Evolutionary conservation across 345 rosid genomes (phyloP).

Genomic region (Raphanus sativus): DNA sequence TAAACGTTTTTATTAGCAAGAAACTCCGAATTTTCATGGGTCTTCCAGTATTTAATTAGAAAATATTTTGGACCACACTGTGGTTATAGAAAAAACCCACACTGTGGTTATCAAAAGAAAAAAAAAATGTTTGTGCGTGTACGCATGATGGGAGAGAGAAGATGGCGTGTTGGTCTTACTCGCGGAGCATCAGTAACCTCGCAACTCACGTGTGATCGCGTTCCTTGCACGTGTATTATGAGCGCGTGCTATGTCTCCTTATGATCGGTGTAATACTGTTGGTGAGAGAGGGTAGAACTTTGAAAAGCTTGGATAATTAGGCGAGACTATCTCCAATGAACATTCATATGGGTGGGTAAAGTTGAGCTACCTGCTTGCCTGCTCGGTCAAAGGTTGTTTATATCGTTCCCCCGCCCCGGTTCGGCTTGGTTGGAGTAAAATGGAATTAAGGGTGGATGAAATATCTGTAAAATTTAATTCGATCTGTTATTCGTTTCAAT

Average conservation of each 20-base stretch:
- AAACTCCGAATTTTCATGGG: too few relatives aligned
- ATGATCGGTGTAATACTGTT: not conserved
- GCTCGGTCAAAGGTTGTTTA: slow-evolving; percentile 5
- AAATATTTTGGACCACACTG: too few relatives aligned
- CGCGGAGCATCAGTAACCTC: slow-evolving; percentile 28
- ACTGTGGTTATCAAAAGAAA: too few relatives aligned
- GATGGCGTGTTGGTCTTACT: slow-evolving; percentile 33
- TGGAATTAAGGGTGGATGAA: too few relatives aligned
- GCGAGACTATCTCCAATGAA: not conserved
- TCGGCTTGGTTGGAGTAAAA: not conserved
- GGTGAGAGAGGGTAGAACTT: slow-evolving; percentile 5
- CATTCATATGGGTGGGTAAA: not conserved
- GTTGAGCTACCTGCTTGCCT: not conserved
- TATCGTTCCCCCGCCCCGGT: not conserved
- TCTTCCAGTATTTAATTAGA: too few relatives aligned
- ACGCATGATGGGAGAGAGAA: slow-evolving; percentile 16
- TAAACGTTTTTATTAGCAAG: too few relatives aligned
- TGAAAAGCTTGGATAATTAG: not conserved
- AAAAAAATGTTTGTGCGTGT: not conserved
- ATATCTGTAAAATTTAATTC: too few relatives aligned
- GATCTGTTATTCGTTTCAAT: too few relatives aligned
- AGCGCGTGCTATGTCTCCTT: slow-evolving; percentile 7
- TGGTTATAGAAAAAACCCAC: too few relatives aligned
- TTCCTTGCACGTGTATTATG: not conserved
- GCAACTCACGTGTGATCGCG: slow-evolving; percentile 30